These are phyloP conservation scores for Lodderomyces elongisporus DNA, from an alignment of 1,139 yeast species.

Conservation along the genomic window DNA sequence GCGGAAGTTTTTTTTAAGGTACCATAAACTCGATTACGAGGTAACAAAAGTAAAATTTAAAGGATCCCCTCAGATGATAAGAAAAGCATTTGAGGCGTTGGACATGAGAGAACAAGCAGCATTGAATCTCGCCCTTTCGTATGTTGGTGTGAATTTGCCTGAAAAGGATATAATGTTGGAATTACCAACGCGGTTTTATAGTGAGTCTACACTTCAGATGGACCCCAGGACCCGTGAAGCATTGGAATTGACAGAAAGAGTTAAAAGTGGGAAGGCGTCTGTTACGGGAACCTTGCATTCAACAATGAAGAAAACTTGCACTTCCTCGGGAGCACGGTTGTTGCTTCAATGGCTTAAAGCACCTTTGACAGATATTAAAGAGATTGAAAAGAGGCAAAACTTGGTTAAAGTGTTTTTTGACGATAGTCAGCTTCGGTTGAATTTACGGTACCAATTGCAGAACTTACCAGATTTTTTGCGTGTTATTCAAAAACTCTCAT, in stretches of 20 bases:
- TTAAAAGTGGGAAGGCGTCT: slow-evolving; percentile 48
- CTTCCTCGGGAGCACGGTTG: slow-evolving; percentile 76
- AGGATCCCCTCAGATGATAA: slow-evolving; percentile 49
- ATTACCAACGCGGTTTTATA: slow-evolving; percentile 35
- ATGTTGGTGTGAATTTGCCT: slow-evolving; percentile 38
- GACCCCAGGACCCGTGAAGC: slow-evolving; percentile 82
- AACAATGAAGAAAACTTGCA: slow-evolving; percentile 65
- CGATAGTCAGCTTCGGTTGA: slow-evolving; percentile 30
- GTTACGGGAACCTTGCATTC: slow-evolving; percentile 65
- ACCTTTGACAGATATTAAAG: slow-evolving; percentile 60
- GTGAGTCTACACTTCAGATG: slow-evolving; percentile 60
- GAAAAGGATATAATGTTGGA: slow-evolving; percentile 35
- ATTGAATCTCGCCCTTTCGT: slow-evolving; percentile 40
- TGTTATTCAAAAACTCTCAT: slow-evolving; percentile 32
- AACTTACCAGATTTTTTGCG: slow-evolving; percentile 37
- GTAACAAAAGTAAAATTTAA: slow-evolving; percentile 33
- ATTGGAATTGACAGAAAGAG: slow-evolving; percentile 57
- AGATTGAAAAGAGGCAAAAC: slow-evolving; percentile 56
- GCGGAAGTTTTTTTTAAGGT: slow-evolving; percentile 55
- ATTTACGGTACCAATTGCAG: slow-evolving; percentile 21
- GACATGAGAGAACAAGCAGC: slow-evolving; percentile 40
- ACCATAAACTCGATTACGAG: slow-evolving; percentile 34
- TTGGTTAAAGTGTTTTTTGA: slow-evolving; percentile 52
- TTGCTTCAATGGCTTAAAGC: slow-evolving; percentile 78
- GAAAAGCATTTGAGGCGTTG: slow-evolving; percentile 53